phyloP scores from a whole-genome alignment of 345 rosid genomes.

The Linum trigynum region DNA sequence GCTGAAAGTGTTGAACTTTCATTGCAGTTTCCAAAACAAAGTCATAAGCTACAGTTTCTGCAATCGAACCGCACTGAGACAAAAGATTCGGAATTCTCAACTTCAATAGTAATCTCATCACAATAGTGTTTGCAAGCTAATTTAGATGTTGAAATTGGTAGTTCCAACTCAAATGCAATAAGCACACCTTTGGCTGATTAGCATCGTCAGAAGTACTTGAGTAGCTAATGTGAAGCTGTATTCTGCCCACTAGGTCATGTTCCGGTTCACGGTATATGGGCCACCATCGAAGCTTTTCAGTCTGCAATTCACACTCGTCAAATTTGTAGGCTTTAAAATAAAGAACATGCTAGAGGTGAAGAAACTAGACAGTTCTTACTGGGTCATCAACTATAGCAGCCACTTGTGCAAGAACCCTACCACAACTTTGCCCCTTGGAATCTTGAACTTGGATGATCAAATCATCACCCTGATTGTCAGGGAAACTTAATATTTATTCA shows the following conservation, averaged over 20 bases:
- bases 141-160: no score
- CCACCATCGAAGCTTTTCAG: slow-evolving; percentile 27
- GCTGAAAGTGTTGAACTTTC: slow-evolving; percentile 20
- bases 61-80: slow-evolving; percentile 21
- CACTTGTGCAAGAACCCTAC: slow-evolving; percentile 19
- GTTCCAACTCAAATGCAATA: no score
- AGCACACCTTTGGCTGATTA: slow-evolving; percentile 56
- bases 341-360: slow-evolving; percentile 3
- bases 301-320: slow-evolving; percentile 6
- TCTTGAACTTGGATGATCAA: slow-evolving; percentile 22
- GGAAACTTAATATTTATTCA: slow-evolving; percentile 9
- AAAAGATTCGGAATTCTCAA: neutral
- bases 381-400: slow-evolving; percentile 25
- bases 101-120: no score
- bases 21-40: slow-evolving; percentile 25
- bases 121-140: no score
- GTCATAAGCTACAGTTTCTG: slow-evolving; percentile 26
- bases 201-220: slow-evolving; percentile 20
- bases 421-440: slow-evolving; percentile 17
- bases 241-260: slow-evolving; percentile 19
- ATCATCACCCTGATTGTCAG: slow-evolving; percentile 22
- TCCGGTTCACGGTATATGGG: slow-evolving; percentile 22
- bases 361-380: slow-evolving; percentile 3
- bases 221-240: slow-evolving; percentile 19
- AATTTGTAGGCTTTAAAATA: neutral